phyloP scores from a whole-genome alignment of 257 asterid species.

The Catharanthus roseus region DNA sequence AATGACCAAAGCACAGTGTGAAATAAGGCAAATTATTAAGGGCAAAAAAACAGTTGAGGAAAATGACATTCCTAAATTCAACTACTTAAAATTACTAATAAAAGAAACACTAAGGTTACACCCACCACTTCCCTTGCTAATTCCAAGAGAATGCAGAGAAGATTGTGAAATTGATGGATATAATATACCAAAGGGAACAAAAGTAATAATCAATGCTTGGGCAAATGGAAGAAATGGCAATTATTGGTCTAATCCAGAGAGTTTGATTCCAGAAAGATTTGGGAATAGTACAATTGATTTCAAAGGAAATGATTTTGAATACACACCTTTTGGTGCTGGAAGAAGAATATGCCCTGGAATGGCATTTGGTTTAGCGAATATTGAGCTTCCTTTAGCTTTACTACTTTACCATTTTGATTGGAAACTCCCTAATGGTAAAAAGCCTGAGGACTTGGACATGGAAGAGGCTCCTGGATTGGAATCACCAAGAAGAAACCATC shows the following conservation, averaged over 20 bases:
- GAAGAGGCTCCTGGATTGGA: no score
- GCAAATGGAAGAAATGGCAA: no score
- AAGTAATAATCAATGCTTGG: no score
- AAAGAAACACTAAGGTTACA: neutral
- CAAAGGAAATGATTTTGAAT: neutral
- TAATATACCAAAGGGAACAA: no score
- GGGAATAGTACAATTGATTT: slow-evolving; percentile 4
- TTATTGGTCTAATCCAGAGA: no score
- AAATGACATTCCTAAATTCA: slow-evolving; percentile 13
- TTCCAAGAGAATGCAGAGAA: no score
- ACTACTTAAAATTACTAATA: neutral
- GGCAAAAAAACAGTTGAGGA: slow-evolving; percentile 20
- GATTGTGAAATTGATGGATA: no score
- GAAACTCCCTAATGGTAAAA: neutral
- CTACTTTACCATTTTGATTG: slow-evolving; percentile 3
- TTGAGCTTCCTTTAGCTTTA: slow-evolving; percentile 1
- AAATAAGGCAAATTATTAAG: slow-evolving; percentile 22
- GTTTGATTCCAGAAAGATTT: neutral
- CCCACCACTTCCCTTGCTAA: neutral
- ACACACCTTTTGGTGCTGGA: slow-evolving; percentile 17
- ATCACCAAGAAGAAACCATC: no score
- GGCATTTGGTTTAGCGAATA: slow-evolving; percentile 11
- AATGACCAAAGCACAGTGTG: slow-evolving; percentile 27
- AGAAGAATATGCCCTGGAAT: slow-evolving; percentile 20
- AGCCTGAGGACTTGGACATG: no score